A percentile compares a stretch with the other conserved stretches of the same genome.
These are phyloP conservation scores for Collybia nuda DNA, from an alignment of 768 basidiomycete species.

Conservation along the genomic window DNA sequence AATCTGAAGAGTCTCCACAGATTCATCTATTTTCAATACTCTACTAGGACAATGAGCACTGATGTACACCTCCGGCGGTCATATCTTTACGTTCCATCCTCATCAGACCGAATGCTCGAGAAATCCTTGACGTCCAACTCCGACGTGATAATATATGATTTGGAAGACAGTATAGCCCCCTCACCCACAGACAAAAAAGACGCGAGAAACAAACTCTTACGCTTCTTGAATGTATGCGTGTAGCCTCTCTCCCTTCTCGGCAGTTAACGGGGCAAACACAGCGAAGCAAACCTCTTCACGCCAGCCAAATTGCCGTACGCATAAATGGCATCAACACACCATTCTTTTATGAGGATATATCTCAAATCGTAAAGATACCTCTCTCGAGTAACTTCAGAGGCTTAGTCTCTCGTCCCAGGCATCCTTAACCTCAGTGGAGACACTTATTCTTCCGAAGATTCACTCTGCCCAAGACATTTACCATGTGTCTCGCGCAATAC, in stretches of 20 bases:
- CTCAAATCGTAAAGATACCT: conserved; percentile 46
- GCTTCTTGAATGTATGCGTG: conserved; percentile 54
- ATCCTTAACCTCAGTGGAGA: conserved; percentile 43
- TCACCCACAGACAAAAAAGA: conserved; percentile 57
- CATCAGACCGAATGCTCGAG: conserved; percentile 77
- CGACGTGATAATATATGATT: conserved; percentile 83
- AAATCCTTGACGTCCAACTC: conserved; percentile 66
- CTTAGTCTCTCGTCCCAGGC: conserved; percentile 19
- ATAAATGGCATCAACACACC: conserved; percentile 67
- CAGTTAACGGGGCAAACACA: conserved; percentile 6
- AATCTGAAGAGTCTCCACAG: too few species aligned
- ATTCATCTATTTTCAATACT: too few species aligned
- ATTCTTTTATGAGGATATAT: conserved; percentile 65
- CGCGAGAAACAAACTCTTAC: conserved; percentile 53
- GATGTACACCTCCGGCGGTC: conserved; percentile 40
- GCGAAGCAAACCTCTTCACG: conserved; percentile 36
- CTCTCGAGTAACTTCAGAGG: not conserved
- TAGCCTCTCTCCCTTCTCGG: not conserved
- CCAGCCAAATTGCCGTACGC: conserved; percentile 64
- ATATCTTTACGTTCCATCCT: conserved; percentile 80
- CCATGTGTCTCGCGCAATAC: conserved; percentile 51
- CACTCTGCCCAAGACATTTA: conserved; percentile 68
- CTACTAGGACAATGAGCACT: not conserved
- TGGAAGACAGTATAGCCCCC: conserved; percentile 85
- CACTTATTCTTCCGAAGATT: conserved; percentile 85